Evolutionary conservation across 768 basidiomycete species (phyloP).

Genomic region (Termitomyces sp.): DNA sequence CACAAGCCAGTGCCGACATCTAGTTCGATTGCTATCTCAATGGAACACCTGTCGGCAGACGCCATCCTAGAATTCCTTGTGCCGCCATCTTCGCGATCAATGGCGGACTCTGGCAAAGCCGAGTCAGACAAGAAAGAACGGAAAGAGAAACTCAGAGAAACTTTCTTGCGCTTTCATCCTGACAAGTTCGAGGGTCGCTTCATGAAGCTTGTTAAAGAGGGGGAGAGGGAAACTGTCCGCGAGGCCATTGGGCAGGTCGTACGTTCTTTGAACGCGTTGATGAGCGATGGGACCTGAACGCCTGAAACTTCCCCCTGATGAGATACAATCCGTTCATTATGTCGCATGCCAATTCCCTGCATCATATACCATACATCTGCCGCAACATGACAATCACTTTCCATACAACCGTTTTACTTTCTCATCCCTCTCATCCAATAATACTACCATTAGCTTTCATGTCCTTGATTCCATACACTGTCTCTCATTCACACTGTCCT

Average conservation of each 20-base stretch:
- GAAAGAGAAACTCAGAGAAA: constrained; percentile 62
- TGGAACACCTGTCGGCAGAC: constrained; percentile 51
- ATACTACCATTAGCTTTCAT: not conserved
- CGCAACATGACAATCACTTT: not conserved
- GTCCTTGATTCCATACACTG: not conserved
- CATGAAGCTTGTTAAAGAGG: constrained; percentile 41
- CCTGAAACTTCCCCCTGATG: not conserved
- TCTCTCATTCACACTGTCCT: not conserved
- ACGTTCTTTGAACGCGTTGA: constrained; percentile 51
- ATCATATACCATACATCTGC: not conserved
- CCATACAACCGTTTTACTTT: not conserved
- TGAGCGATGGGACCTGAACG: constrained; percentile 27
- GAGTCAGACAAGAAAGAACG: constrained; percentile 37
- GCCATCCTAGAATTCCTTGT: constrained; percentile 57
- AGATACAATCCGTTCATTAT: not conserved
- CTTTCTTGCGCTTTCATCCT: constrained; percentile 71
- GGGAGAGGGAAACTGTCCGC: constrained; percentile 44
- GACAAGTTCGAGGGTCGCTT: constrained; percentile 80
- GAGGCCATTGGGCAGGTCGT: constrained; percentile 63
- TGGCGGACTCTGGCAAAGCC: constrained; percentile 4
- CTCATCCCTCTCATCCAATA: too few relatives aligned
- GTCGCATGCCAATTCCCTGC: not conserved
- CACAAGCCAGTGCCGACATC: constrained; percentile 13
- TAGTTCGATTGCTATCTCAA: constrained; percentile 12
- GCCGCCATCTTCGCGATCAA: constrained; percentile 15